Percentiles rank a stretch among this genome's conserved stretches.
phyloP scores from a whole-genome alignment of 805 yeast species.

The Candida anglica region DNA sequence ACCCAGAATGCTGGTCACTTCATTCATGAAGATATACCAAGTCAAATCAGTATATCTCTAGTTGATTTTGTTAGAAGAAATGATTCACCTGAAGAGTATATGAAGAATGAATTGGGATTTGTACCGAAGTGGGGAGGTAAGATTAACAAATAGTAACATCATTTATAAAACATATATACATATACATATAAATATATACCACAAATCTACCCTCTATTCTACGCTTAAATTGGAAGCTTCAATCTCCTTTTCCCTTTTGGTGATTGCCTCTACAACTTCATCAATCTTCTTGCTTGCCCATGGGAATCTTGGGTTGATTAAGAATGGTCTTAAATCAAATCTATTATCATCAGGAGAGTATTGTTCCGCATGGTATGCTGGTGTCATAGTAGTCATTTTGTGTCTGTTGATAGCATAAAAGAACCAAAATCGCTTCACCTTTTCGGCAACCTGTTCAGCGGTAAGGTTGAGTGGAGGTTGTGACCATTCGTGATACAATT shows the following conservation, averaged over 20 bases:
- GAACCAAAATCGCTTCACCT: conserved; percentile 89
- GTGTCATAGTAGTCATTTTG: conserved; percentile 96
- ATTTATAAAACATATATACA: too few relatives aligned
- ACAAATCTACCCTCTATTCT: conserved; percentile 24
- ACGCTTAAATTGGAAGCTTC: conserved; percentile 36
- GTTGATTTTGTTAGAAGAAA: conserved; percentile 47
- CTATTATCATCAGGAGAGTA: conserved; percentile 98
- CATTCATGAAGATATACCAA: conserved; percentile 88
- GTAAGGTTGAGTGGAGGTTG: conserved; percentile 60
- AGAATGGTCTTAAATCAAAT: conserved; percentile 92
- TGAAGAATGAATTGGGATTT: conserved; percentile 26
- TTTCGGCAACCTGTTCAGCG: conserved; percentile 83
- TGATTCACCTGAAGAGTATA: conserved; percentile 28
- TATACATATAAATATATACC: background rate
- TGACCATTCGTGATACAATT: conserved; percentile 88
- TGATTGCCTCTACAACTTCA: conserved; percentile 58
- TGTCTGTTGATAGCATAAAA: conserved; percentile 95
- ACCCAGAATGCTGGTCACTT: conserved; percentile 71
- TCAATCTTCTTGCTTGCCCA: conserved; percentile 92
- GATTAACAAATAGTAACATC: conserved; percentile 18
- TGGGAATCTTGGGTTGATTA: conserved; percentile 83
- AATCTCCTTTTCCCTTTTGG: conserved; percentile 34
- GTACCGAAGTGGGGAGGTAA: conserved; percentile 38
- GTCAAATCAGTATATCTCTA: conserved; percentile 55
- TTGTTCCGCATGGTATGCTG: conserved; percentile 96